phyloP scores from a whole-genome alignment of 2,329 filamentous ascomycete species.

The Colletotrichum orbiculare region DNA sequence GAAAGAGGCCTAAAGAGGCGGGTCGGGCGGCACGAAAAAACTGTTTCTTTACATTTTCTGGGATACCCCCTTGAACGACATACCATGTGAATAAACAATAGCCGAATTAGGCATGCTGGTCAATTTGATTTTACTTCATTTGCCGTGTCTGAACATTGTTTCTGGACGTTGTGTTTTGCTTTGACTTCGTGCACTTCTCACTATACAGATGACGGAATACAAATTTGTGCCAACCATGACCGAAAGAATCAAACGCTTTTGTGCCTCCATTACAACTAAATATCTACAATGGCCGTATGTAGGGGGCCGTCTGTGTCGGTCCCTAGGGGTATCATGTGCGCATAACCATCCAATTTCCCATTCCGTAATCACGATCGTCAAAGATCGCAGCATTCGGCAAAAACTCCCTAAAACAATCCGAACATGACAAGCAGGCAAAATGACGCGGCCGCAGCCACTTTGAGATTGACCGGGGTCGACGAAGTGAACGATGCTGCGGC shows the following conservation, averaged over 20 bases:
- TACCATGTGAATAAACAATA: not conserved
- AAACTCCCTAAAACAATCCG: conserved; percentile 26
- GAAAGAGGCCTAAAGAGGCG: not conserved
- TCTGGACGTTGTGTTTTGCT: not conserved
- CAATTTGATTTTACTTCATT: not conserved
- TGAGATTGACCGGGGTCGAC: conserved; percentile 5
- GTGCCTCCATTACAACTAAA: conserved; percentile 28
- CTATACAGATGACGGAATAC: not conserved
- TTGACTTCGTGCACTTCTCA: not conserved
- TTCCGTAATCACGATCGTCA: conserved; percentile 28
- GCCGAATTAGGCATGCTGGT: not conserved
- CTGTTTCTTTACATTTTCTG: not conserved
- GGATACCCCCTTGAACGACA: conserved; percentile 6
- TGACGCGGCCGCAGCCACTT: conserved; percentile 13
- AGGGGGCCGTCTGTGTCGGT: conserved; percentile 33
- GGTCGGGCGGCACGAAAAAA: not conserved
- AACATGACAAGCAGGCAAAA: conserved; percentile 23
- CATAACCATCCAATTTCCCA: conserved; percentile 34
- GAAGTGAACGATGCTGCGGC: conserved; percentile 17
- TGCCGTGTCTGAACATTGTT: not conserved
- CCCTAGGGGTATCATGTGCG: conserved; percentile 42
- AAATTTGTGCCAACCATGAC: not conserved
- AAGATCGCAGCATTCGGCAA: conserved; percentile 4
- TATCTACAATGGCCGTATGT: conserved; percentile 33
- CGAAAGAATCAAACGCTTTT: conserved; percentile 33